Evolutionary conservation across 2,329 filamentous ascomycete genomes (phyloP), one percentile per base, ranked within the genome.

Genomic region (Colletotrichum sublineola): DNA sequence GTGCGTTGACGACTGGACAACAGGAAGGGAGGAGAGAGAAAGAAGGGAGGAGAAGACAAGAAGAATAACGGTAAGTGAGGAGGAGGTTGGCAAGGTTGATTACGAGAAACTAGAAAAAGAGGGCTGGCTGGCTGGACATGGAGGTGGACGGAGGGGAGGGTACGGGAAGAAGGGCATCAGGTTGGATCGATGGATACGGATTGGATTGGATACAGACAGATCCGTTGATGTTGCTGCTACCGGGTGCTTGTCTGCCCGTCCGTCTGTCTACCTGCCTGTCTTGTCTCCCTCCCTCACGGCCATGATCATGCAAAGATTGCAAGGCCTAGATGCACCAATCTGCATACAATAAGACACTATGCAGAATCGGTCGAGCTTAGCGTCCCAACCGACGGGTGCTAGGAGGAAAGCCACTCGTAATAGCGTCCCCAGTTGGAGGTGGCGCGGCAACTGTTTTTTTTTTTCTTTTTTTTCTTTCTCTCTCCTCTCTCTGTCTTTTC

Each of bases 361-460:
- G 58, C 58, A 63, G 66, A 63, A 44, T 56, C 66, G 38, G 66
- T 31, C 15, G 24, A 36, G 48, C n/a, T 18, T 63, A 63, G 68
- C 46, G 68, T 57, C 44, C 56, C 57, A 38, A 42, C 64, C 64
- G 68, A 68, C 50, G 63, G 68, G 65, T 71, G 58, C 64, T 68
- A 71, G 31, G 31, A 68, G 29, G 20, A 68, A 57, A 63, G 68
- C 68, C 58, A 68, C 57, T 63, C 65, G 68, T 68, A 71, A 60
- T 71, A 68, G 68, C 58, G 65, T 68, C 58, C 57, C 64, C 55
- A 1, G 61, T 52, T 29, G 31, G 38, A 56, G 42, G 68, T 71
- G 68, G 68, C 68, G 63, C 63, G 68, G 63, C 42, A 29, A 52
- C 31, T 56, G 53, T 3, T 67, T 55, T 53, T 57, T 68, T 12